Conservation (phyloP, 1,139 yeast species). For the Pneumocystis jirovecii region DNA sequence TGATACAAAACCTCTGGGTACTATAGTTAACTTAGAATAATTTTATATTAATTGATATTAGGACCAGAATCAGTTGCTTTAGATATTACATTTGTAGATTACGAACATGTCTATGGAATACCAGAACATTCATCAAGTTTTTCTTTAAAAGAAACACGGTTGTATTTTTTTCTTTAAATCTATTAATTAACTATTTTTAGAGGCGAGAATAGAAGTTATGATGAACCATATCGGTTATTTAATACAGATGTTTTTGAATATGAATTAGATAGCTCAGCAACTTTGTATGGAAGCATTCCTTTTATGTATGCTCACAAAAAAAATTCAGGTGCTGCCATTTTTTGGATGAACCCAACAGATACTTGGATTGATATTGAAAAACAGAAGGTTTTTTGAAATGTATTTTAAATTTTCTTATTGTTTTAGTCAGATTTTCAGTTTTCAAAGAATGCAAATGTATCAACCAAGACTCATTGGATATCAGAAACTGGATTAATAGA, state of each 20-base stretch:
- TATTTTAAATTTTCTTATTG: background rate
- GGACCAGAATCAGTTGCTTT: conserved; percentile 87
- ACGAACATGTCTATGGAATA: conserved; percentile 62
- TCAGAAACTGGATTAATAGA: conserved; percentile 81
- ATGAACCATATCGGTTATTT: conserved; percentile 68
- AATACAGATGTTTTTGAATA: conserved; percentile 94
- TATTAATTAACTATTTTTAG: conserved; percentile 1
- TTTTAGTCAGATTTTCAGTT: background rate
- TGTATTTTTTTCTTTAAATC: background rate
- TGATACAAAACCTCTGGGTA: background rate
- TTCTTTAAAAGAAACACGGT: conserved; percentile 50
- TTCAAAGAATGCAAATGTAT: background rate
- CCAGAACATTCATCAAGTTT: conserved; percentile 89
- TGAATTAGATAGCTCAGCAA: conserved; percentile 61
- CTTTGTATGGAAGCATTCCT: conserved; percentile 94
- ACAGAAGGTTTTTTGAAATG: conserved; percentile 18
- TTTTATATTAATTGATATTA: conserved; percentile 43
- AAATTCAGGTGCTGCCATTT: conserved; percentile 52
- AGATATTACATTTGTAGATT: conserved; percentile 54
- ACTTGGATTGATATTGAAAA: conserved; percentile 63
- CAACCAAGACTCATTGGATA: conserved; percentile 63
- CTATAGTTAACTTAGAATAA: conserved; percentile 18
- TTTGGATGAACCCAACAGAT: conserved; percentile 90
- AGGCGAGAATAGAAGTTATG: conserved; percentile 25
- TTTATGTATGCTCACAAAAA: conserved; percentile 57